These are phyloP conservation scores for Claviceps spartinae DNA, from an alignment of 2,329 filamentous ascomycete genomes.

Conservation along the genomic window DNA sequence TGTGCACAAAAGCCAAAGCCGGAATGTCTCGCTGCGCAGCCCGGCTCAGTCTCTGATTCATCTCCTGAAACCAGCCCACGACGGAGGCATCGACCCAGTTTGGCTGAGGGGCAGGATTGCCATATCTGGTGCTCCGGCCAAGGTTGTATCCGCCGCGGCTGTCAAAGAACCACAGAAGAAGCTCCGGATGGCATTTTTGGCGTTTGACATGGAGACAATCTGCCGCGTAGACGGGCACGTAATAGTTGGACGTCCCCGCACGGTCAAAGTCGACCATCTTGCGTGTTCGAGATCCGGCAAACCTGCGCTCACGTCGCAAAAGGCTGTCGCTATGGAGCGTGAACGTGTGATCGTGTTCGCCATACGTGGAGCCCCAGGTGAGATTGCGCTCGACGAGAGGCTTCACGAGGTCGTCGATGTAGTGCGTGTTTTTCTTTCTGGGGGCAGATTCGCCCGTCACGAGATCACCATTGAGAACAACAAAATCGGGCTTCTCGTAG, in stretches of 20 bases:
- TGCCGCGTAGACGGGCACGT: conserved; percentile 28
- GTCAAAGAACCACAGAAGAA: conserved; percentile 62
- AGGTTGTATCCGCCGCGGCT: conserved; percentile 43
- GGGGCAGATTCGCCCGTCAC: conserved; percentile 53
- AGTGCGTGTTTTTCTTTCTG: conserved; percentile 36
- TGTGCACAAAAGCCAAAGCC: conserved; percentile 35
- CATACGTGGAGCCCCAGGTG: conserved; percentile 54
- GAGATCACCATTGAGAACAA: conserved; percentile 58
- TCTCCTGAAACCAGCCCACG: conserved; percentile 29
- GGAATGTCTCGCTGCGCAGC: conserved; percentile 24
- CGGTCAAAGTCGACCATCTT: conserved; percentile 23
- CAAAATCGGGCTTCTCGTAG: conserved; percentile 42
- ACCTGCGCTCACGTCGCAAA: conserved; percentile 24
- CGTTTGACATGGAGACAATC: conserved; percentile 15
- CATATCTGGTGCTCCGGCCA: conserved; percentile 19
- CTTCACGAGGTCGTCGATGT: conserved; percentile 43
- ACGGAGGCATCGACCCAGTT: conserved; percentile 32
- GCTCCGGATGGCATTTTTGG: conserved; percentile 14
- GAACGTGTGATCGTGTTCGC: conserved; percentile 53
- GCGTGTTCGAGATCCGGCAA: conserved; percentile 24
- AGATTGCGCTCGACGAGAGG: conserved; percentile 42
- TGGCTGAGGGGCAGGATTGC: conserved; percentile 19
- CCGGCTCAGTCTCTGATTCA: conserved; percentile 15
- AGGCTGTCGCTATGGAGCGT: conserved; percentile 37
- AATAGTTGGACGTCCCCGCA: conserved; percentile 32